Evolutionary conservation across 176 grass and related monocot genomes (phyloP), one percentile per base, ranked within the genome.

Genomic region (Lolium perenne): DNA sequence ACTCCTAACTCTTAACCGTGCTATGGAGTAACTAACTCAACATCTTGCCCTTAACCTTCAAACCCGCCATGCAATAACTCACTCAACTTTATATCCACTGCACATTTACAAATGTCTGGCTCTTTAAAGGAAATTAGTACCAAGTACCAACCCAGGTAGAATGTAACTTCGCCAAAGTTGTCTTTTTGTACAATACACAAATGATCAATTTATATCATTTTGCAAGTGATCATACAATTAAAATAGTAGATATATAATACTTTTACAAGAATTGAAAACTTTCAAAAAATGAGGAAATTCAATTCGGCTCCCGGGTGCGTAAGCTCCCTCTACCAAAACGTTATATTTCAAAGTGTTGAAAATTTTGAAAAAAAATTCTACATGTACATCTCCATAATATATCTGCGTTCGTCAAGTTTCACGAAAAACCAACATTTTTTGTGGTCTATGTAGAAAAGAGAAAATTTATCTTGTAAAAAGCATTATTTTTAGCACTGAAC

Each of bases 1-100:
- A 51, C 79, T 67, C 79, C 79, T 67, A 80, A 46, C 9, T 63
- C 78, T 4, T 43, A 81, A 38, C 7, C 38, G 25, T 38, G 46
- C 20, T 67, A 68, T n/a, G 17, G 18, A 81, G 2, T 23, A 47
- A 74, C 71, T 48, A 41, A 25, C 46, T 72, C 69, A 72, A 26
- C 12, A 49, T 74, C 71, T 49, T 74, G 43, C 43, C 71, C 45
- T 49, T 29, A 25, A 48, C 22, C 71, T 2, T 12, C 29, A 1
- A 35, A 25, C 17, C 17, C 35, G 16, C 2, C 46, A 67, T 80
- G 26, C 26, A 29, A 29, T 29, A 29, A 29, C 26, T 29, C 61
- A 81, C 17, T 20, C 26, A 51, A 68, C 79, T 81, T 38, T 45
- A 48, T 43, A 67, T 51, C 25, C 47, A 35, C 45, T 35, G 16